phyloP scores from a whole-genome alignment of 2,329 filamentous ascomycete species.

The Talaromyces sp. region DNA sequence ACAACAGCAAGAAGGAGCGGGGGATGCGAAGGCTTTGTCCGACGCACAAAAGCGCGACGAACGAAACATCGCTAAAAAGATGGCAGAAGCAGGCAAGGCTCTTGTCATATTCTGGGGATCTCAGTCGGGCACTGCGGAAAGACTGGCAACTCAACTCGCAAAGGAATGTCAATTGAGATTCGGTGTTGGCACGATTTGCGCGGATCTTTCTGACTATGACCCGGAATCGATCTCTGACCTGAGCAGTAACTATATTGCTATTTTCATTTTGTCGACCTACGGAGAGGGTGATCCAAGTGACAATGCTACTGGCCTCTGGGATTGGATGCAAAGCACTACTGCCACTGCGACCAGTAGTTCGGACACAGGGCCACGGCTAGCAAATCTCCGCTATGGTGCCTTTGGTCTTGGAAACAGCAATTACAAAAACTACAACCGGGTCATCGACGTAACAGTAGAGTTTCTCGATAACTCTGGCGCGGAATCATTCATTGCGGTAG shows the following conservation, averaged over 20 bases:
- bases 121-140: conserved; percentile 19
- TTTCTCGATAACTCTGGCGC: neutral
- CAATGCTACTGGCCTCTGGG: conserved; percentile 31
- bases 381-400: conserved; percentile 34
- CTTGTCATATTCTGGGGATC: conserved; percentile 21
- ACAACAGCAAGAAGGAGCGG: neutral
- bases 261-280: conserved; percentile 35
- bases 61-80: neutral
- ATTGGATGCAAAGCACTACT: conserved; percentile 27
- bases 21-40: neutral
- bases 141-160: conserved; percentile 16
- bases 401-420: conserved; percentile 46
- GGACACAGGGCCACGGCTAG: conserved; percentile 11
- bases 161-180: conserved; percentile 13
- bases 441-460: conserved; percentile 16
- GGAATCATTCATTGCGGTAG: conserved; percentile 4
- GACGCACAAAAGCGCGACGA: neutral
- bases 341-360: conserved; percentile 1
- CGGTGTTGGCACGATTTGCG: conserved; percentile 1
- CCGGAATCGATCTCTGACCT: conserved; percentile 12
- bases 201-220: conserved; percentile 18
- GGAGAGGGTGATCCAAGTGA: conserved; percentile 38
- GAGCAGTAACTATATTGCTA: conserved; percentile 22
- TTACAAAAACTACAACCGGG: conserved; percentile 45
- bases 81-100: neutral